Base-by-base conservation (phyloP, 768 basidiomycete genomes). In the Bullera alba region DNA sequence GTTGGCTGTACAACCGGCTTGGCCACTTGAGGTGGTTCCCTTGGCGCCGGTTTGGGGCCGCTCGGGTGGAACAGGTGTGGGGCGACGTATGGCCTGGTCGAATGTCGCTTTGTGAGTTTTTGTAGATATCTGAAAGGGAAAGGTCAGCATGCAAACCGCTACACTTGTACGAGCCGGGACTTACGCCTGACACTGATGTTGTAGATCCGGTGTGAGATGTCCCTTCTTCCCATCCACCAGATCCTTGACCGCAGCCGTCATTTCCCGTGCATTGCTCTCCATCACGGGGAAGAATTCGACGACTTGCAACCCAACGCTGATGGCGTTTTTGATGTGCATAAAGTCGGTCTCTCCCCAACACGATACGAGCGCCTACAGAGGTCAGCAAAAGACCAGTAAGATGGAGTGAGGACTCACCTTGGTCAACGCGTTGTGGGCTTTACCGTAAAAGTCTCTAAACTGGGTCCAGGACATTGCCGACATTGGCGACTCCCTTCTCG, bases 261-360 rank as follows among this genome's bases (percentile, higher is more conserved):
- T 47, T 17, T 54, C 52, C 34, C 63, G 56, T 21, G 66, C 66
- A 39, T 73, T 67, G 28, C 83, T 80, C 10, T 80, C 74, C 16
- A 81, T 79, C 8, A 86, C 66, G 23, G 93, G 93, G 74, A 95
- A 95, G 43, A 87, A 84, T 0, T 87, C 84, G 26, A 91, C 78
- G 19, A 96, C 81, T 70, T 95, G 88, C 65, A 91, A 88, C 56
- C 95, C 77, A 25, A 99, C 83, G 32, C 92, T 81, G 72, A 97
- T 86, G n/a, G 88, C 80, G 67, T 99, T 99, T 73, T 93, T 92
- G 47, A 96, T 87, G 62, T 90, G 90, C 86, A 96, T 93, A 70
- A 92, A 97, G 64, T 92, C 92, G 43, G 80, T 81, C 2, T 90
- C 85, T 62, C 83, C 79, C 54, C 96, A 84, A 66, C 86, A 90